Evolutionary conservation across 73 alveolate species (phyloP).

Genomic region (Effrenium voratum): DNA sequence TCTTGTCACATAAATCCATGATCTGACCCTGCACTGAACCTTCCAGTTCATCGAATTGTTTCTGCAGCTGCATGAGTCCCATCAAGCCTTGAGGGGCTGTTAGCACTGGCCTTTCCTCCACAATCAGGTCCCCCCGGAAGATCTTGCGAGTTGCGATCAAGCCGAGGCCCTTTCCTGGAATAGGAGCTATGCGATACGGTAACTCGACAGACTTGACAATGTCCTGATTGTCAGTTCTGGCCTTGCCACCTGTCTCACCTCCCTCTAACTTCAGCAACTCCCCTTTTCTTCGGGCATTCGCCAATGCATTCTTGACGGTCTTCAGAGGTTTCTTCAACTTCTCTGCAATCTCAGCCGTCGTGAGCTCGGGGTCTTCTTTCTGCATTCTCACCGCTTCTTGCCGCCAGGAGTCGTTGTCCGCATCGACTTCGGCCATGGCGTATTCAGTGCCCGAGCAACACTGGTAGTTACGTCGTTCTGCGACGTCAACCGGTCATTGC

Average conservation of each 20-base stretch:
- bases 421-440: slow-evolving; percentile 35
- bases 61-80: background rate
- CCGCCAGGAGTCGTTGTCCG: slow-evolving; percentile 34
- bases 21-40: slow-evolving; percentile 9
- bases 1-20: background rate
- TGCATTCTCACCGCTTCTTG: slow-evolving; percentile 40
- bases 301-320: slow-evolving; percentile 19
- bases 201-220: background rate
- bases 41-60: background rate
- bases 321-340: slow-evolving; percentile 6
- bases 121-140: slow-evolving; percentile 39
- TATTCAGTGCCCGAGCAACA: too few species aligned
- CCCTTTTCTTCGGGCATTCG: slow-evolving; percentile 33
- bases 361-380: background rate
- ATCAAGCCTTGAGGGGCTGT: background rate
- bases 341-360: slow-evolving; percentile 42
- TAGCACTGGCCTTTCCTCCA: slow-evolving; percentile 7
- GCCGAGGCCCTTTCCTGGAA: slow-evolving; percentile 27
- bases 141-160: slow-evolving; percentile 36
- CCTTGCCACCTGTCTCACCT: background rate
- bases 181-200: slow-evolving; percentile 14
- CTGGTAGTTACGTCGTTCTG: too few species aligned
- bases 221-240: too few species aligned
- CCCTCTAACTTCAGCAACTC: background rate
- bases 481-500: too few species aligned